Evolutionary conservation across 257 asterid genomes (phyloP), one percentile per base, ranked within the genome.

Genomic region (Jacaranda copaia): DNA sequence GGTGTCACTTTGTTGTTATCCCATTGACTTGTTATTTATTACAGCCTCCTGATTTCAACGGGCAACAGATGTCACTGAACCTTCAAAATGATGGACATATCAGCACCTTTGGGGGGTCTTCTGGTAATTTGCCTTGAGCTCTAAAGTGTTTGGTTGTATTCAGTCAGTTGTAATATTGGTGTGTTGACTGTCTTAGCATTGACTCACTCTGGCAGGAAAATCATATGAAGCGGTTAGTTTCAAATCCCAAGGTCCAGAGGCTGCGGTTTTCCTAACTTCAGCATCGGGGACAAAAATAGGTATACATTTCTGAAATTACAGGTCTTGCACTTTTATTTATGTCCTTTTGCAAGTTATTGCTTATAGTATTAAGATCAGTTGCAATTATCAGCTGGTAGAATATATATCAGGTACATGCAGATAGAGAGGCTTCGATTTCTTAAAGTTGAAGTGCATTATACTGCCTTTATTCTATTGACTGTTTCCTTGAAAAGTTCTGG

Each of bases 171-270:
- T 56, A 65, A 5, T 14, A 6, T 55, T 38, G 75, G 62, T 45
- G 2, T 45, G 11, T 58, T 53, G 19, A 45, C 53, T 81, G 67
- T 9, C 52, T 74, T 48, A 15, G 9, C 66, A 32, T 69, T 42
- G 74, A 51, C 38, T 73, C 9, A 13, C 18, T 82, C 45, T 76
- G 25, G 35, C 86, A 89, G 93, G 95, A 72, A 89, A 83, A 76
- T 84, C 97, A 4, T 92, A 89, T 79, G 91, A 91, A 0, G 79
- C 88, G 82, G 81, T 89, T 70, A 87, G 90, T 82, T 53, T 59
- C 70, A 77, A 80, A 49, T 73, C 85, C 61, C 90, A 76, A 46
- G 87, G 87, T 56, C 89, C 87, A 3, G 89, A 86, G 11, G 84
- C 88, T 64, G 38, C 80, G 4, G 92, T 92, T 45, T 82, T 90